phyloP scores from a whole-genome alignment of 1,284 basidiomycete species.

The Hymenochaete sp. region DNA sequence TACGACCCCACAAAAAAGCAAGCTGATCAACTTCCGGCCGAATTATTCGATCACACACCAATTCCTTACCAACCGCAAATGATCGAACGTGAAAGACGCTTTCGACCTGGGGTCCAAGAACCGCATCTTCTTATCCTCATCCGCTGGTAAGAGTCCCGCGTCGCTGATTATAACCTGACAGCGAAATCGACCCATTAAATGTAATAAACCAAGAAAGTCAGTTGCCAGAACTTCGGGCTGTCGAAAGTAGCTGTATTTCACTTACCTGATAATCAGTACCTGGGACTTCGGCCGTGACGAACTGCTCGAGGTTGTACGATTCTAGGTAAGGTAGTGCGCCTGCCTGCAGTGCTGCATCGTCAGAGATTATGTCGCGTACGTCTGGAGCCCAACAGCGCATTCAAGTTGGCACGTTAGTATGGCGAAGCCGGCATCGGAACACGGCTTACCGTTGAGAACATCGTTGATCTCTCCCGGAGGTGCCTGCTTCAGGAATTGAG shows the following conservation, averaged over 20 bases:
- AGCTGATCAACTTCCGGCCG: constrained; percentile 4
- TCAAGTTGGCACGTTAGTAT: constrained; percentile 10
- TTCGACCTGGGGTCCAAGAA: constrained; percentile 77
- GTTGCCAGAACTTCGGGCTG: background rate
- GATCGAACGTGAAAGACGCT: constrained; percentile 74
- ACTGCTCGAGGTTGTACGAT: constrained; percentile 81
- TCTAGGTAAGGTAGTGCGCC: constrained; percentile 69
- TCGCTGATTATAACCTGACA: constrained; percentile 77
- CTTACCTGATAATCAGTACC: constrained; percentile 61
- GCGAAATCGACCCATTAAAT: too few relatives aligned
- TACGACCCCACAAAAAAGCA: constrained; percentile 32
- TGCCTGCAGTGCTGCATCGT: constrained; percentile 73
- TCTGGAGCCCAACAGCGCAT: constrained; percentile 40
- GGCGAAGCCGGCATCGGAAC: constrained; percentile 13
- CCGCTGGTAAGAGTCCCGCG: constrained; percentile 39
- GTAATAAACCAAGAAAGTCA: background rate
- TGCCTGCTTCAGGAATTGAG: constrained; percentile 75
- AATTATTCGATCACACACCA: too few relatives aligned
- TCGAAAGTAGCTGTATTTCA: constrained; percentile 7
- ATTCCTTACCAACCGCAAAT: constrained; percentile 60
- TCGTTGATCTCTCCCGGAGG: constrained; percentile 96
- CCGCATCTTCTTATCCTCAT: constrained; percentile 50
- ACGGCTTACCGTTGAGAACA: constrained; percentile 69
- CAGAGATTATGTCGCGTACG: constrained; percentile 78
- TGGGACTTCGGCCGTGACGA: constrained; percentile 75